Base-by-base conservation (phyloP, 345 rosid species). In the Brassica rapa region DNA sequence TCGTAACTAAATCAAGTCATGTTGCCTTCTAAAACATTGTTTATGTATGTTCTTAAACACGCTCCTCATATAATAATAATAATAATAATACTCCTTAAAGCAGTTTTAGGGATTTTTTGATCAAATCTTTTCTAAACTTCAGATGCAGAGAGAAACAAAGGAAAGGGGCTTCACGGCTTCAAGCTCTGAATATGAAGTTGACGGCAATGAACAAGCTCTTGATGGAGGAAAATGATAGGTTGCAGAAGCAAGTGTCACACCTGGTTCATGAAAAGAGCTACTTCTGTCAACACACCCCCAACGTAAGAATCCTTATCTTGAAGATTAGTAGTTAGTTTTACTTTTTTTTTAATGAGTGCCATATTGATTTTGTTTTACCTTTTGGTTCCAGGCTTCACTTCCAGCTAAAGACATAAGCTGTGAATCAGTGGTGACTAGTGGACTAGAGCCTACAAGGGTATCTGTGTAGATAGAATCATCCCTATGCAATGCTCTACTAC, bases 131-230 rank as follows among this genome's bases (percentile, higher is more conserved):
- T 83, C 41, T 37, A 39, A n/a, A 79, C 30, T 68, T 67, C 86
- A 96, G 99, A 83, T 96, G 98, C 65, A 87, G 99, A 75, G 99
- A 96, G 91, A 96, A 93, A 84, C 99, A 96, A 76, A 93, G 99
- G 85, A 96, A 96, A 83, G 99, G 93, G 86, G 90, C 98, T 27
- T 91, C 98, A 4, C 95, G 99, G 72, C 93, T 96, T 64, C 99
- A 93, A 86, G 95, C 95, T 12, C 97, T 96, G 89, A 96, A 96
- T 71, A 75, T 98, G 80, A 96, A 96, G 85, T 82, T 96, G 74
- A 87, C 93, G 1, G 99, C 99, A 0, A 96, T 96, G 99, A 93
- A 96, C 86, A 96, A 96, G 86, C 97, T 96, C 39, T 85, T 96
- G 76, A 96, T 96, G 99, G 99, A 96, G 85, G 99, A 96, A 82